Evolutionary conservation across 371 early-diverging fungal species (phyloP), one percentile per base, ranked within the genome.

Genomic region (Astathelohania contejeani): DNA sequence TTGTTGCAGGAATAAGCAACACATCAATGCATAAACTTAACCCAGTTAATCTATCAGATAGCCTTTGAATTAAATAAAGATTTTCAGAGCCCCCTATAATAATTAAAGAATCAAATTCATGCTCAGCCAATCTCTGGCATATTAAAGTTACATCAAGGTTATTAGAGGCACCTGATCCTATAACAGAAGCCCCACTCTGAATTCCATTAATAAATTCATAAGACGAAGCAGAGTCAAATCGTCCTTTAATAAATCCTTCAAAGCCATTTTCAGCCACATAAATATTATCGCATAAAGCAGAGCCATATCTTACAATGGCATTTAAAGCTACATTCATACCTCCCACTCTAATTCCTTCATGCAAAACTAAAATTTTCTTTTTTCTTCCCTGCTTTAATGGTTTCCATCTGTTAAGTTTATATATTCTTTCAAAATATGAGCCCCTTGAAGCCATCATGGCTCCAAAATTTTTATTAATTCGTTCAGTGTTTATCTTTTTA

Each of bases 291-390:
- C 88, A 89, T 29, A 81, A 79, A 72, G 83, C 83, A 52, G 86
- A 71, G 24, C 84, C 83, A 37, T 84, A 80, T 20, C 89, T 83
- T 18, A 86, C 87, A 3, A 84, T 82, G 1, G 83, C 80, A 49
- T 90, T 81, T 3, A 91, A 85, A 0, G 89, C 91, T 10, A 88
- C 82, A 70, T 94, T 94, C 88, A 93, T 90, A 44, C 97, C 97
- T 53, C 87, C 89, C 12, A 90, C 87, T 27, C 93, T 91, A 0
- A 87, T 88, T 50, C 95, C 97, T 24, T 82, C 78, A 56, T 91
- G 87, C 28, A 93, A 67, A 58, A 96, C 85, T 45, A 81, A 94
- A 50, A 96, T 81, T 52, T 84, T 82, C 35, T 19, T 22, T 12
- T 38, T 46, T 51, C 12, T 37, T 32, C 32, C 32, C 32, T 43